These are phyloP conservation scores for Podospora anserina DNA, from an alignment of 495 filamentous ascomycete genomes.

Conservation along the genomic window DNA sequence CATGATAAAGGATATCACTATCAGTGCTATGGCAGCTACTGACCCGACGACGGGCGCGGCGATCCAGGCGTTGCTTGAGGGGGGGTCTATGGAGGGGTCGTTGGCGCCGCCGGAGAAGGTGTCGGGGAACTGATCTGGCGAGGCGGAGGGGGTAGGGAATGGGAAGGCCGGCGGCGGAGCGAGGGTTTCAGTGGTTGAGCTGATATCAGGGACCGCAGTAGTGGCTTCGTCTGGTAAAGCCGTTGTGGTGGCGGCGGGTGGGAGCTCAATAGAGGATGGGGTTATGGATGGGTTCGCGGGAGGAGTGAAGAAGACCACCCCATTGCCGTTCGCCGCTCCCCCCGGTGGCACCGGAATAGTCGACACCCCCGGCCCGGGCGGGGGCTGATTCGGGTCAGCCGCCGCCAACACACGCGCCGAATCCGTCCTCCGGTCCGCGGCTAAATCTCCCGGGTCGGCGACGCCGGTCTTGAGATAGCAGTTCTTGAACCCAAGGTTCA, in stretches of 20 bases:
- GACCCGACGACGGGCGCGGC: constrained; percentile 40
- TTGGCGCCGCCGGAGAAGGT: neutral
- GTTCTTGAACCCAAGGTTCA: constrained; percentile 37
- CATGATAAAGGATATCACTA: constrained; percentile 37
- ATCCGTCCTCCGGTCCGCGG: constrained; percentile 27
- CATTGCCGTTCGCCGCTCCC: constrained; percentile 1
- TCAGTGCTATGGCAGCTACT: constrained; percentile 35
- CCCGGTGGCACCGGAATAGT: constrained; percentile 14
- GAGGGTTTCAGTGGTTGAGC: neutral
- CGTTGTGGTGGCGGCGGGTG: neutral
- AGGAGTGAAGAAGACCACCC: constrained; percentile 28
- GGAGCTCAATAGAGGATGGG: neutral
- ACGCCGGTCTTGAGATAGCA: constrained; percentile 36
- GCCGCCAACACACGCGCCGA: constrained; percentile 26
- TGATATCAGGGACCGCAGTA: neutral
- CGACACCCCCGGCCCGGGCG: constrained; percentile 14
- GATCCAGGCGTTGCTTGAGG: constrained; percentile 34
- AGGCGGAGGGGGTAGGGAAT: constrained; percentile 4
- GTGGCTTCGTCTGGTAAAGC: neutral
- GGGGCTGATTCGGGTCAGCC: constrained; percentile 1
- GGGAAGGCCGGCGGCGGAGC: constrained; percentile 5
- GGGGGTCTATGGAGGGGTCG: neutral
- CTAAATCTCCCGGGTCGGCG: constrained; percentile 16
- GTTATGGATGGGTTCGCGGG: constrained; percentile 12
- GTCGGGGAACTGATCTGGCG: constrained; percentile 1